These are phyloP conservation scores for Amauroascus verrucosus DNA, from an alignment of 2,329 filamentous ascomycete genomes.

Conservation along the genomic window DNA sequence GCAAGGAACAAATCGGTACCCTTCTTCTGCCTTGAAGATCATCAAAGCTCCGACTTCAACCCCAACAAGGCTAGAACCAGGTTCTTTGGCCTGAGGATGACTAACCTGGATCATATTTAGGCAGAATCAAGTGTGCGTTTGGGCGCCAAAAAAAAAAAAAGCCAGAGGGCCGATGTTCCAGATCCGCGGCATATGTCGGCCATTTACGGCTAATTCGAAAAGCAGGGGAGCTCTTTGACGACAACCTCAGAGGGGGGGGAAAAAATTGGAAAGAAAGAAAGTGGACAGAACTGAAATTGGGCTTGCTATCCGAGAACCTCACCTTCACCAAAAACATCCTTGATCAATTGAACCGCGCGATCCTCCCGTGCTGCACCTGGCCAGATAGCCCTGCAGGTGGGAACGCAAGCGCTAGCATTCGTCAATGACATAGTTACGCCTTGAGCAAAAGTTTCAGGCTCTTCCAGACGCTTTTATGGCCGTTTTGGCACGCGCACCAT, in stretches of 20 bases:
- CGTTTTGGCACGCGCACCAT: not conserved
- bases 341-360: not conserved
- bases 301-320: not conserved
- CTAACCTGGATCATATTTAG: not conserved
- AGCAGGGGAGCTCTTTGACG: not conserved
- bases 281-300: not conserved
- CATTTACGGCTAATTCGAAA: slow-evolving; percentile 1
- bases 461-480: not conserved
- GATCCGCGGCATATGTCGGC: slow-evolving; percentile 1
- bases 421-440: no score
- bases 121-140: not conserved
- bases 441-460: not conserved
- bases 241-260: no score
- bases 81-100: not conserved
- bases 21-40: no score
- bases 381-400: not conserved
- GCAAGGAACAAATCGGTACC: no score
- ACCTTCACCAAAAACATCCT: not conserved
- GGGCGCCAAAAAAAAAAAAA: slow-evolving; percentile 2
- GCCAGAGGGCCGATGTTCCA: not conserved
- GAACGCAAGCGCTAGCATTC: no score
- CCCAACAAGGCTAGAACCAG: no score
- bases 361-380: not conserved
- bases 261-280: no score
- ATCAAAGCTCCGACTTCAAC: no score